Evolutionary conservation across 2,329 filamentous ascomycete species (phyloP), one percentile per base, ranked within the genome.

Genomic region (Aspergillus sp.): DNA sequence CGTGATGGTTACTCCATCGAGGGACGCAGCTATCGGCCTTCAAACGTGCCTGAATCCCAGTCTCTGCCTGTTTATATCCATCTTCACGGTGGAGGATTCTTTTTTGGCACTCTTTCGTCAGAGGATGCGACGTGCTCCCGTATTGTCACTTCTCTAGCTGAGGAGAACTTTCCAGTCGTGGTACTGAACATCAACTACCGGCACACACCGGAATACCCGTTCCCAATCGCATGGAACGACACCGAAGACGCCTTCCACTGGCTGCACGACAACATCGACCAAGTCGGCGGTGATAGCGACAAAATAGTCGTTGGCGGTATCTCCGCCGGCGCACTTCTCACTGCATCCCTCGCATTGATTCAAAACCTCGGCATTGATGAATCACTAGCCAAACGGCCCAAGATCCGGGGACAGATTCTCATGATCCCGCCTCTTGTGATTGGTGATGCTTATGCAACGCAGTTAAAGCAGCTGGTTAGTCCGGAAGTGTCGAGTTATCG

Each of bases 111-210:
- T 0, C 53, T 82, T 2, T 50, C 58, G 1, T 72, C 72, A 0
- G 79, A 83, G 47, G 78, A 82, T 42, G 71, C 72, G 0, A 66
- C 63, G 1, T 82, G 78, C 48, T 60, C 72, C 0, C 65, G 68
- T 0, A 69, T 79, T 7, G 73, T 76, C 0, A 55, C 70, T 9
- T 19, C 19, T 19, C 19, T 19, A 19, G 19, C 19, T 19, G 19
- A 19, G 19, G 19, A 19, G 19, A 43, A 49, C 0, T 50, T 59
- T 1, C 60, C 58, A 4, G 38, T 73, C 2, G 60, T 75, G 0
- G 76, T 81, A 0, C 51, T 81, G 1, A 77, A 79, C 34, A 64
- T 81, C 9, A 78, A 79, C 49, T 82, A 82, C 54, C 73, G 80
- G 0, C 78, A 82, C 51, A 78, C 78, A 0, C 79, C 79, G 0